A percentile compares a stretch with the other conserved stretches of the same genome.
These are phyloP conservation scores for Erysiphe pulchra DNA, from an alignment of 2,329 filamentous ascomycete species.

Conservation along the genomic window DNA sequence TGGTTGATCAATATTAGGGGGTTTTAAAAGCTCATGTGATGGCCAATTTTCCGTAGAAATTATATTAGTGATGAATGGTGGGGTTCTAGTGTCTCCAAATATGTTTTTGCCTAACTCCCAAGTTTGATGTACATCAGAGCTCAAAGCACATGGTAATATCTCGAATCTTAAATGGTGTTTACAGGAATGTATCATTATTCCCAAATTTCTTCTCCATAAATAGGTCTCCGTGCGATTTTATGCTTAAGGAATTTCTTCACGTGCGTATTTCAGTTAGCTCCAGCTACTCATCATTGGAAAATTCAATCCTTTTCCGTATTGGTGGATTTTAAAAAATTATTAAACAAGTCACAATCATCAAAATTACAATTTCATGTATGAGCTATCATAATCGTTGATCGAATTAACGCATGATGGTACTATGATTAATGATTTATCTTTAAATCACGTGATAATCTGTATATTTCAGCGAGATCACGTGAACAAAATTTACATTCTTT, in stretches of 20 bases:
- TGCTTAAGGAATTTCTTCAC: background rate
- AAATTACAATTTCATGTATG: too few species aligned
- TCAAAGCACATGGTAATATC: conserved; percentile 22
- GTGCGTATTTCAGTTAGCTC: background rate
- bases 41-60: conserved; percentile 9
- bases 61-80: conserved; percentile 21
- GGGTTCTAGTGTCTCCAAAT: conserved; percentile 21
- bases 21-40: conserved; percentile 1
- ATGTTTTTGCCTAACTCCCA: conserved; percentile 1
- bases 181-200: conserved; percentile 17
- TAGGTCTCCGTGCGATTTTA: background rate
- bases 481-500: too few species aligned
- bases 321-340: too few species aligned
- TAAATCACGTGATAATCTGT: too few species aligned
- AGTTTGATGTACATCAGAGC: background rate
- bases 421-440: too few species aligned
- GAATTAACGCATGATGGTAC: too few species aligned
- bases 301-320: too few species aligned
- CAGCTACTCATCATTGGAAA: background rate
- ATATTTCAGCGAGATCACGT: too few species aligned
- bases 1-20: too few species aligned
- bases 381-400: too few species aligned
- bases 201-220: background rate
- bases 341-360: too few species aligned
- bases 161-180: conserved; percentile 43